Evolutionary conservation across 768 basidiomycete genomes (phyloP).

Genomic region (Cystofilobasidium ferigula): DNA sequence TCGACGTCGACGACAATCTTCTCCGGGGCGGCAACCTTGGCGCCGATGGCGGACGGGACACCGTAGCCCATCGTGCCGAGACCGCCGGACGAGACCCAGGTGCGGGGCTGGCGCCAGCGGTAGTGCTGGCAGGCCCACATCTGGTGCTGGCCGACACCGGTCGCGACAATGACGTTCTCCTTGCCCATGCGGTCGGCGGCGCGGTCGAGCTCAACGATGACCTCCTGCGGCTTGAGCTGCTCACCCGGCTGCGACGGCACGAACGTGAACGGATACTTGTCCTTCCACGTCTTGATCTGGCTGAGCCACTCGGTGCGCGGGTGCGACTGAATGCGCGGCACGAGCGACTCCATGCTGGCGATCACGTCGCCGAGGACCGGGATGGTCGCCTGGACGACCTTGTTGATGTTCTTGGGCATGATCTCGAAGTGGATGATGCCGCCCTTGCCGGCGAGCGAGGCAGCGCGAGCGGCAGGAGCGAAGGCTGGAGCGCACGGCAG

Average conservation of each 20-base stretch:
- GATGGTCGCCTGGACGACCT: conserved; percentile 88
- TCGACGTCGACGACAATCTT: conserved; percentile 94
- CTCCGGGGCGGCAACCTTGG: conserved; percentile 86
- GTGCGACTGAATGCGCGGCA: conserved; percentile 58
- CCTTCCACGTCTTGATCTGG: conserved; percentile 75
- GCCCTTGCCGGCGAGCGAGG: conserved; percentile 71
- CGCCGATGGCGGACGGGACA: conserved; percentile 84
- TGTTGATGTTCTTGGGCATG: conserved; percentile 97
- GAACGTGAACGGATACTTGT: conserved; percentile 79
- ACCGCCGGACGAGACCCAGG: conserved; percentile 47
- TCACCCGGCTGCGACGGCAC: conserved; percentile 52
- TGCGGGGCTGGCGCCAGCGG: conserved; percentile 75
- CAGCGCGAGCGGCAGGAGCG: conserved; percentile 78
- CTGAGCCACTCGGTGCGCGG: conserved; percentile 71
- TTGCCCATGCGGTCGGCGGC: conserved; percentile 55
- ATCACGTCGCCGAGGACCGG: conserved; percentile 90
- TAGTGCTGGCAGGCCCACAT: conserved; percentile 98
- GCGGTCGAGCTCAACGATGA: conserved; percentile 78
- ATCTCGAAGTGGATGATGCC: conserved; percentile 99
- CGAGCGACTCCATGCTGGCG: conserved; percentile 64
- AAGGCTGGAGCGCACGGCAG: conserved; percentile 44
- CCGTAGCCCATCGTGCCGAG: conserved; percentile 87
- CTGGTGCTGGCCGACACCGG: conserved; percentile 98
- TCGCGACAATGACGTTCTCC: conserved; percentile 74
- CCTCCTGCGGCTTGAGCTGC: conserved; percentile 90